A percentile compares a stretch with the other conserved stretches of the same genome.
phyloP scores from a whole-genome alignment of 495 filamentous ascomycete genomes.

The Hypoxylon subgilvum region DNA sequence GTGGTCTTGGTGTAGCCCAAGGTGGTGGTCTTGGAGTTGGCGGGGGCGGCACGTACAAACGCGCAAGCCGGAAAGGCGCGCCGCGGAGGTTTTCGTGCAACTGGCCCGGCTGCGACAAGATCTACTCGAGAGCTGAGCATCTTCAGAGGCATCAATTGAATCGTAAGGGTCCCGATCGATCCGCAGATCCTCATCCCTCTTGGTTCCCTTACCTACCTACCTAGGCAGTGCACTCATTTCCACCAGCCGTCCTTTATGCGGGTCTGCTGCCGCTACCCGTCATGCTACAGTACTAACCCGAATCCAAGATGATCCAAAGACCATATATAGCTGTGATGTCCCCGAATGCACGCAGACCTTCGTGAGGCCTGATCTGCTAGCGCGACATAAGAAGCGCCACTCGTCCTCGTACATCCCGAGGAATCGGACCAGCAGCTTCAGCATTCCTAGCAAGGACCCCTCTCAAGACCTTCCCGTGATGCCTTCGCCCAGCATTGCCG shows the following conservation, averaged over 20 bases:
- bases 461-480: slow-evolving; percentile 39
- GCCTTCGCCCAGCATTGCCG: slow-evolving; percentile 35
- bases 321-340: slow-evolving; percentile 92
- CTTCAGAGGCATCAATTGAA: slow-evolving; percentile 65
- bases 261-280: slow-evolving; percentile 25
- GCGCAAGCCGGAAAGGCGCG: slow-evolving; percentile 57
- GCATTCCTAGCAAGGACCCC: slow-evolving; percentile 52
- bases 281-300: slow-evolving; percentile 60
- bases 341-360: slow-evolving; percentile 87
- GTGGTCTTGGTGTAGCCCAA: too few species aligned
- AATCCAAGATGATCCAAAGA: slow-evolving; percentile 86
- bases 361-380: slow-evolving; percentile 89
- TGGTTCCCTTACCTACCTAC: neutral
- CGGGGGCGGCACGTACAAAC: slow-evolving; percentile 47
- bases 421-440: slow-evolving; percentile 81
- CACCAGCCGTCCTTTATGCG: too few species aligned
- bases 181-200: slow-evolving; percentile 5
- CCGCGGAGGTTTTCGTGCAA: slow-evolving; percentile 74
- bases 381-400: slow-evolving; percentile 90
- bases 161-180: slow-evolving; percentile 39
- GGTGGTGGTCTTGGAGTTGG: too few species aligned
- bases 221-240: too few species aligned
- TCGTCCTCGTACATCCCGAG: slow-evolving; percentile 88
- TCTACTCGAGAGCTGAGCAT: slow-evolving; percentile 94
- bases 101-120: slow-evolving; percentile 86